A percentile compares a stretch with the other conserved stretches of the same genome.
These are phyloP conservation scores for Oryza glaberrima DNA, from an alignment of 176 grass and related monocot species.

Conservation along the genomic window DNA sequence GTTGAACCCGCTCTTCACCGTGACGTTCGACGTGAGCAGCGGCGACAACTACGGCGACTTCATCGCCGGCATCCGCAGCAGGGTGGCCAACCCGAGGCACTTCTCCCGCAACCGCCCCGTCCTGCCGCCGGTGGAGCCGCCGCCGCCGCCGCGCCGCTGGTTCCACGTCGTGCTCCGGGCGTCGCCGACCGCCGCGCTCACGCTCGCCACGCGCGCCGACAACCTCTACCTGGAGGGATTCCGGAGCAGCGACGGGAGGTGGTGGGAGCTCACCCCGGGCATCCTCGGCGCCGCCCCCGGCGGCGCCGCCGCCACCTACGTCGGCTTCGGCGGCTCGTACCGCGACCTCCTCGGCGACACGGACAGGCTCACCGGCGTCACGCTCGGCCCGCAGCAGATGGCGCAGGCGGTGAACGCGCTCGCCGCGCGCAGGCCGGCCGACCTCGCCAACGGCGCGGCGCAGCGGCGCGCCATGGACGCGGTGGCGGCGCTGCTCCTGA, in stretches of 20 bases:
- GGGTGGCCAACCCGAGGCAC: conserved; percentile 26
- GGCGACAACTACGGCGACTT: conserved; percentile 33
- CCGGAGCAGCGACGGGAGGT: conserved; percentile 17
- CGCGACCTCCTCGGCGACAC: not conserved
- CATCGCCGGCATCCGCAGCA: conserved; percentile 21
- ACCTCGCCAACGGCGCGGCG: not conserved
- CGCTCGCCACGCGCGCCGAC: conserved; percentile 34
- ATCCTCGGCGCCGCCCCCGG: not conserved
- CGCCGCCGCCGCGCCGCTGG: conserved; percentile 34
- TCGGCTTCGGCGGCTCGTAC: not conserved
- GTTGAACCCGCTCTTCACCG: conserved; percentile 15
- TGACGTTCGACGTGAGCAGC: conserved; percentile 25
- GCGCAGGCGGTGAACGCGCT: conserved; percentile 24
- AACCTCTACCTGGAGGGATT: conserved; percentile 53
- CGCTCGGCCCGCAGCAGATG: conserved; percentile 25
- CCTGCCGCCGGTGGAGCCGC: conserved; percentile 27
- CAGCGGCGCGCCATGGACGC: not conserved
- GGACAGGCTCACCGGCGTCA: not conserved
- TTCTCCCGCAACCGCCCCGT: conserved; percentile 34
- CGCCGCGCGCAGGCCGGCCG: not conserved
- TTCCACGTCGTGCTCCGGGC: conserved; percentile 34
- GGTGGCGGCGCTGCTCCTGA: conserved; percentile 32
- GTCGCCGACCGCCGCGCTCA: not conserved
- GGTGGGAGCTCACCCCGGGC: conserved; percentile 35
- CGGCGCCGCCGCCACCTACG: not conserved